A percentile compares a stretch with the other conserved stretches of the same genome.
These are phyloP conservation scores for Phaeosphaeriaceae sp. DNA, from an alignment of 2,329 filamentous ascomycete species.

Conservation along the genomic window DNA sequence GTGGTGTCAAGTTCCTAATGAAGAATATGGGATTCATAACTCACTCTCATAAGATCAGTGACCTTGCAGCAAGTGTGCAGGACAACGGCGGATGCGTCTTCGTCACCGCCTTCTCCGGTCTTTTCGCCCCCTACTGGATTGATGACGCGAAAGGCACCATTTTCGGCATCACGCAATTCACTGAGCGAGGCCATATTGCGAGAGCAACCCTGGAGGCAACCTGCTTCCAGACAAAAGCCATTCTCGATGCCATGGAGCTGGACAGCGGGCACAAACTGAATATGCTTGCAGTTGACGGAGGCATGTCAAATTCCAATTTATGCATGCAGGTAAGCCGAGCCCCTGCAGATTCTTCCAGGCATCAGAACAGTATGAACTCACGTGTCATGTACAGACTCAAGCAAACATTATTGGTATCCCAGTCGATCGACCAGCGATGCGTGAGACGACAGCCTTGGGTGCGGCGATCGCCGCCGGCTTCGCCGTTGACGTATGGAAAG, in stretches of 20 bases:
- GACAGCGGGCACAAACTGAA: constrained; percentile 79
- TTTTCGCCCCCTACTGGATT: constrained; percentile 95
- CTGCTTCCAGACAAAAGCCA: constrained; percentile 91
- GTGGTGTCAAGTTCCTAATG: constrained; percentile 74
- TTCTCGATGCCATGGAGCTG: constrained; percentile 88
- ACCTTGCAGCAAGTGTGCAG: constrained; percentile 67
- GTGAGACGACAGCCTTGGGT: constrained; percentile 87
- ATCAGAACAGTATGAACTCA: constrained; percentile 18
- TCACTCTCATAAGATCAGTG: constrained; percentile 68
- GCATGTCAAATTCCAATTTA: constrained; percentile 86
- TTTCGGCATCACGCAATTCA: constrained; percentile 86
- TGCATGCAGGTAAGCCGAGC: constrained; percentile 72
- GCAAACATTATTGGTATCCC: constrained; percentile 84
- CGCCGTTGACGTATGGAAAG: constrained; percentile 78
- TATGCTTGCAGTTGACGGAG: constrained; percentile 83
- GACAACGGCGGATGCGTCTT: constrained; percentile 86
- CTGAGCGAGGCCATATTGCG: constrained; percentile 83
- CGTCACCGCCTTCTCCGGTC: constrained; percentile 88
- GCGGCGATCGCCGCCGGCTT: constrained; percentile 91
- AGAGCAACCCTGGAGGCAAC: constrained; percentile 89
- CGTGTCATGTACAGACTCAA: constrained; percentile 65
- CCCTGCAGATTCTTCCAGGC: neutral
- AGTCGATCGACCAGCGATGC: constrained; percentile 84
- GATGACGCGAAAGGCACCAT: constrained; percentile 87
- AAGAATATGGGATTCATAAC: constrained; percentile 70